Conservation (phyloP, 306 rosid genomes). For the Albizia julibrissin region DNA sequence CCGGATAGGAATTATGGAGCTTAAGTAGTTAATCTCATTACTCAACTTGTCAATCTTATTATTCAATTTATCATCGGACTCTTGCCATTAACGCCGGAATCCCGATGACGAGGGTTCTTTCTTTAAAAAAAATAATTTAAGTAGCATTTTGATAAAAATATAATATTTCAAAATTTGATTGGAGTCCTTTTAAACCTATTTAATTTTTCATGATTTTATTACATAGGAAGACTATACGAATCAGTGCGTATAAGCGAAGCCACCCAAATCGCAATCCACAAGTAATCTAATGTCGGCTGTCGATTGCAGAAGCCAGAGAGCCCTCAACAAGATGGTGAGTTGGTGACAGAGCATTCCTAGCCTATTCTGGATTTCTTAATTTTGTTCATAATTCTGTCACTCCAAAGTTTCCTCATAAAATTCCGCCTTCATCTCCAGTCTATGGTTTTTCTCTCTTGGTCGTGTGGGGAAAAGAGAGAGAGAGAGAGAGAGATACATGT, state of each 20-base stretch:
- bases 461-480: background rate
- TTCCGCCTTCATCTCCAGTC: background rate
- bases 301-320: background rate
- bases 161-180: no score
- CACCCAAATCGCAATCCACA: background rate
- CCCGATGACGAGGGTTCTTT: no score
- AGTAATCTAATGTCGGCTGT: background rate
- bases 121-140: no score
- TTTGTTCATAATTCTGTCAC: conserved; percentile 5
- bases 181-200: no score
- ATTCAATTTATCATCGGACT: no score
- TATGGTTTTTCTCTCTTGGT: background rate
- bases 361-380: background rate
- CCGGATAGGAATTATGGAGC: no score
- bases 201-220: no score
- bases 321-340: background rate
- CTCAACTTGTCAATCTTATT: no score
- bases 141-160: no score
- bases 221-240: background rate
- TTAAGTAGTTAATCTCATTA: no score
- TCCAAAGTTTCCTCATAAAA: background rate
- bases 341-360: background rate
- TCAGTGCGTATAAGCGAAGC: background rate
- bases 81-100: no score
- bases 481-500: background rate